Conservation (phyloP, 2,329 filamentous ascomycete species). For the Incumbomyces delicatus region DNA sequence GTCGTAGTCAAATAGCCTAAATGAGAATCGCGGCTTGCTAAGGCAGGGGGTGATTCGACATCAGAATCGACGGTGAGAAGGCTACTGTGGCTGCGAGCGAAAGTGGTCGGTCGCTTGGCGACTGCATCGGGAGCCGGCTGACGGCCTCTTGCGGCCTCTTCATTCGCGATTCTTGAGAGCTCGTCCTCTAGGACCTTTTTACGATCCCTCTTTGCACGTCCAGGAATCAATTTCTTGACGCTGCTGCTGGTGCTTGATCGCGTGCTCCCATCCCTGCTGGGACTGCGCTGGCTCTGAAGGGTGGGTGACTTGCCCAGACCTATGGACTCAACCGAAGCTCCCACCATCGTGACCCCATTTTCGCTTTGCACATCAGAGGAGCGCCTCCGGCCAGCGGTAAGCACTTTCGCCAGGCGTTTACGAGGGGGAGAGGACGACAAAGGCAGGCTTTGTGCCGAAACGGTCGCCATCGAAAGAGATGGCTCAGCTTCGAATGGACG, state of each 20-base stretch:
- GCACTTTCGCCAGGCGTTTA: conserved; percentile 29
- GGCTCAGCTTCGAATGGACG: no score
- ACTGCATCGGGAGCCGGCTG: neutral
- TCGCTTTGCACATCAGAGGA: conserved; percentile 19
- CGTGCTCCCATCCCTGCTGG: conserved; percentile 29
- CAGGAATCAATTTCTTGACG: conserved; percentile 43
- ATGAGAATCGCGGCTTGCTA: conserved; percentile 53
- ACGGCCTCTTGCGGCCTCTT: conserved; percentile 7
- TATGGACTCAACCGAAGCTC: conserved; percentile 32
- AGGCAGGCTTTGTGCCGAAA: conserved; percentile 13
- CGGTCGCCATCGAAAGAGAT: conserved; percentile 12
- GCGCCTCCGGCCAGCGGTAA: conserved; percentile 28
- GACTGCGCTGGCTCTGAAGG: conserved; percentile 27
- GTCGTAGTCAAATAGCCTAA: conserved; percentile 59
- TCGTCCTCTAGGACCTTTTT: conserved; percentile 24
- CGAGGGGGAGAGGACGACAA: conserved; percentile 22
- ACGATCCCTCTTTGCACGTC: conserved; percentile 36
- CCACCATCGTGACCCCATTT: conserved; percentile 20
- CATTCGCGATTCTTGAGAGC: conserved; percentile 16
- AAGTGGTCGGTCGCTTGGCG: neutral
- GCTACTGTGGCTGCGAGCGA: conserved; percentile 24
- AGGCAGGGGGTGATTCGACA: conserved; percentile 36
- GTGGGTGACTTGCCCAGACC: conserved; percentile 23
- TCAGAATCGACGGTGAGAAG: conserved; percentile 44
- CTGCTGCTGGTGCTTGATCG: conserved; percentile 35